Evolutionary conservation across 148 eudicot species (phyloP).

Genomic region (Arbutus unedo): DNA sequence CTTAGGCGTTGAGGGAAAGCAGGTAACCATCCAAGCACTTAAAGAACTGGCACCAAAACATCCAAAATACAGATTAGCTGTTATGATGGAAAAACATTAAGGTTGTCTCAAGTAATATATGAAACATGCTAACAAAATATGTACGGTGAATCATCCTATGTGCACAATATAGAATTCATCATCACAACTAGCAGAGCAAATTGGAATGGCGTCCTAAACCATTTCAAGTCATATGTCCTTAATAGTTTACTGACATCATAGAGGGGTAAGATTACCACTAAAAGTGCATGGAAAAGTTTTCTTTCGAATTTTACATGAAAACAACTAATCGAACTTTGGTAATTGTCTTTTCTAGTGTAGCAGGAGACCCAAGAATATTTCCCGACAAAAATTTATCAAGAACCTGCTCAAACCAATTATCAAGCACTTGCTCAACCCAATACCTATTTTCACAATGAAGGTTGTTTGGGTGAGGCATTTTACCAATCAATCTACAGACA

Average conservation of each 20-base stretch:
- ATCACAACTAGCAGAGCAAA: neutral
- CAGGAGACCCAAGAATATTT: no score
- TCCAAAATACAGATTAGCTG: neutral
- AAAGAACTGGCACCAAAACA: neutral
- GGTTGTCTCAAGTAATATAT: neutral
- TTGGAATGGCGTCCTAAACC: neutral
- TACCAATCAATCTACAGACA: neutral
- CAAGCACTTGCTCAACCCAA: neutral
- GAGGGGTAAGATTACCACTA: neutral
- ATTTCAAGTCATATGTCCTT: neutral
- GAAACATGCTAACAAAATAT: neutral
- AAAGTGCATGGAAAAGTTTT: neutral
- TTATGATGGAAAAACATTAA: neutral
- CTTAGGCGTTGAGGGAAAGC: slow-evolving; percentile 76
- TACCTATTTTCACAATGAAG: neutral
- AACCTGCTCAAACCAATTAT: neutral
- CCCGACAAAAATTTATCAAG: neutral
- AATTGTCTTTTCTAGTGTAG: neutral
- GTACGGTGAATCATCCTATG: neutral
- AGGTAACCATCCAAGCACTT: slow-evolving; percentile 44
- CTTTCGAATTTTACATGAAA: neutral
- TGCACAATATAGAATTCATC: neutral
- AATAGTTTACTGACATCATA: neutral
- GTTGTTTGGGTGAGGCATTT: neutral
- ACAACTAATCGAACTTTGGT: neutral